phyloP scores from a whole-genome alignment of 805 yeast genomes.

The Zygotorulaspora chibaensis region DNA sequence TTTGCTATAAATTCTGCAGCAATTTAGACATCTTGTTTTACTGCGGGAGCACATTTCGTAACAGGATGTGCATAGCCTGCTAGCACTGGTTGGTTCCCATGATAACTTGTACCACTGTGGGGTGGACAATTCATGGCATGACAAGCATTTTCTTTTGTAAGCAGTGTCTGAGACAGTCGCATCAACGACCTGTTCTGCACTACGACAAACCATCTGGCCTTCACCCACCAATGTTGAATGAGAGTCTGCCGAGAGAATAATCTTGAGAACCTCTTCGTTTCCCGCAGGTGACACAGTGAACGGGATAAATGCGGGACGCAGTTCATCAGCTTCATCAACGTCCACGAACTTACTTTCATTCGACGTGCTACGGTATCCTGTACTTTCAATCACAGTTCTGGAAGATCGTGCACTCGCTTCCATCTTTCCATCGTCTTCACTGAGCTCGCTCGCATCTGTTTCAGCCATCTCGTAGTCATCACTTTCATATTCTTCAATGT shows the following conservation, averaged over 20 bases:
- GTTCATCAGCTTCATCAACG: neutral
- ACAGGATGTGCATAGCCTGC: slow-evolving; percentile 1
- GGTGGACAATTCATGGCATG: neutral
- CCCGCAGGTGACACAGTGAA: neutral
- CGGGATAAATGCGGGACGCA: neutral
- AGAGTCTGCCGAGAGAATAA: neutral
- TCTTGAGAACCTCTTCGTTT: neutral
- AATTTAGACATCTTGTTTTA: neutral
- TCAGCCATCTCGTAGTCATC: slow-evolving; percentile 2
- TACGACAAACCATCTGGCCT: neutral
- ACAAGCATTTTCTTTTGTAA: neutral
- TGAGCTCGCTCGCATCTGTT: neutral
- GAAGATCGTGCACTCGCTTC: neutral
- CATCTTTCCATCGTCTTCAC: neutral
- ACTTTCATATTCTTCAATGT: slow-evolving; percentile 1
- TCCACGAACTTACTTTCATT: too few species aligned
- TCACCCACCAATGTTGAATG: neutral
- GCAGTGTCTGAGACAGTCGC: neutral
- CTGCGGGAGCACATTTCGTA: neutral
- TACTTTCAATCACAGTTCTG: too few species aligned
- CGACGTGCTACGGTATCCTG: too few species aligned
- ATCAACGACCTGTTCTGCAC: neutral
- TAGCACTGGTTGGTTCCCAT: neutral
- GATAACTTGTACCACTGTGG: neutral
- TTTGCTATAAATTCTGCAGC: neutral